phyloP scores from a whole-genome alignment of 352 stramenopile species.

The Phytophthora colocasiae region DNA sequence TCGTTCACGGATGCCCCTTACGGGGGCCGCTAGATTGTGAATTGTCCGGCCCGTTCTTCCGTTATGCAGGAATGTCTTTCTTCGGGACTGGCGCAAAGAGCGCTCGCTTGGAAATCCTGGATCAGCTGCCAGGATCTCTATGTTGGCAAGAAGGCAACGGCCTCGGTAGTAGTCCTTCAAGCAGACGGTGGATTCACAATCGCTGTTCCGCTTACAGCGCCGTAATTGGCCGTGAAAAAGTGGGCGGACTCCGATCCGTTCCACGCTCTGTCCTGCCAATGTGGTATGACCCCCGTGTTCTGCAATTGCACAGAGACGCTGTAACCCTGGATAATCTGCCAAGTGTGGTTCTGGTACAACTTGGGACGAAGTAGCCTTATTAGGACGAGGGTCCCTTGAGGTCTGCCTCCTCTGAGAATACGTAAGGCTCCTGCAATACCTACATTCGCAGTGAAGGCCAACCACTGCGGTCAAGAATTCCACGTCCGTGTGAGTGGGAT shows the following conservation, averaged over 20 bases:
- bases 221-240: constrained; percentile 10
- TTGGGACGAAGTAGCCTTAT: constrained; percentile 3
- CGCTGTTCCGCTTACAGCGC: neutral
- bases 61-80: no score
- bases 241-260: neutral
- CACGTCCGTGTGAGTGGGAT: no score
- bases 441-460: no score
- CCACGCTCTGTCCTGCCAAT: no score
- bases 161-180: constrained; percentile 15
- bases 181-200: constrained; percentile 7
- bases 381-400: neutral
- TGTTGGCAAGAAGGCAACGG: neutral
- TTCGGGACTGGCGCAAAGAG: no score
- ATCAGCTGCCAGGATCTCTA: neutral
- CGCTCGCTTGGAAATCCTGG: neutral
- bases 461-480: no score
- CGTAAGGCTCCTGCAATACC: no score
- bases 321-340: neutral
- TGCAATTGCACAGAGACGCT: constrained; percentile 1
- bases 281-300: constrained; percentile 11
- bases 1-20: no score
- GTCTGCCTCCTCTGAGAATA: constrained; percentile 3
- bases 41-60: no score
- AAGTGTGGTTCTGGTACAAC: constrained; percentile 13
- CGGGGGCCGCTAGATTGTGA: no score